Conservation (phyloP, 192 early-diverging fungal genomes). For the Coemansia sp. region DNA sequence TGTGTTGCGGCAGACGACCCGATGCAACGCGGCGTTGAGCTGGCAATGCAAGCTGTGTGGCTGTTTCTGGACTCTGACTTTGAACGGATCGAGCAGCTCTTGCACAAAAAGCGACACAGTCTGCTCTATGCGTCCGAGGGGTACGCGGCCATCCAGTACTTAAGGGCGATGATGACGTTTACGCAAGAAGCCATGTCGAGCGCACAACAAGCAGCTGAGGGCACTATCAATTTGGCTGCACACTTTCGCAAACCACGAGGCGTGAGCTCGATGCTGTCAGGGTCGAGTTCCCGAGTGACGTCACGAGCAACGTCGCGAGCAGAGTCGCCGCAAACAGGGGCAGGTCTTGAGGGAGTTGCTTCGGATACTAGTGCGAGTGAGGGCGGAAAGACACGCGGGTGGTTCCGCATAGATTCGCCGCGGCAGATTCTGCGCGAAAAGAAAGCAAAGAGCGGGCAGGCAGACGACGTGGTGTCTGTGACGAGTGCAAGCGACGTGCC, state of each 20-base stretch:
- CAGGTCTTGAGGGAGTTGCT: conserved; percentile 56
- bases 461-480: conserved; percentile 9
- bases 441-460: conserved; percentile 11
- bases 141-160: conserved; percentile 65
- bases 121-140: conserved; percentile 76
- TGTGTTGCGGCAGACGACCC: conserved; percentile 38
- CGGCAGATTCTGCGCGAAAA: conserved; percentile 30
- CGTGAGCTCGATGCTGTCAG: conserved; percentile 33
- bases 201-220: conserved; percentile 64
- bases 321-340: conserved; percentile 47
- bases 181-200: conserved; percentile 64
- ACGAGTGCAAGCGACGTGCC: conserved; percentile 2
- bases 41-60: conserved; percentile 62
- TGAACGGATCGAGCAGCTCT: conserved; percentile 62
- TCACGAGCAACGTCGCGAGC: conserved; percentile 33
- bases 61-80: conserved; percentile 79
- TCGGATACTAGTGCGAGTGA: conserved; percentile 39
- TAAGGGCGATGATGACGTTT: conserved; percentile 78
- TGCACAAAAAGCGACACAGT: conserved; percentile 51
- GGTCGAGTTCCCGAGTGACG: conserved; percentile 39
- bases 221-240: conserved; percentile 61
- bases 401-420: conserved; percentile 39
- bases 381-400: neutral
- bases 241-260: conserved; percentile 62
- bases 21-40: conserved; percentile 59